phyloP scores from a whole-genome alignment of 2,329 filamentous ascomycete genomes.

The Fusarium siculi region DNA sequence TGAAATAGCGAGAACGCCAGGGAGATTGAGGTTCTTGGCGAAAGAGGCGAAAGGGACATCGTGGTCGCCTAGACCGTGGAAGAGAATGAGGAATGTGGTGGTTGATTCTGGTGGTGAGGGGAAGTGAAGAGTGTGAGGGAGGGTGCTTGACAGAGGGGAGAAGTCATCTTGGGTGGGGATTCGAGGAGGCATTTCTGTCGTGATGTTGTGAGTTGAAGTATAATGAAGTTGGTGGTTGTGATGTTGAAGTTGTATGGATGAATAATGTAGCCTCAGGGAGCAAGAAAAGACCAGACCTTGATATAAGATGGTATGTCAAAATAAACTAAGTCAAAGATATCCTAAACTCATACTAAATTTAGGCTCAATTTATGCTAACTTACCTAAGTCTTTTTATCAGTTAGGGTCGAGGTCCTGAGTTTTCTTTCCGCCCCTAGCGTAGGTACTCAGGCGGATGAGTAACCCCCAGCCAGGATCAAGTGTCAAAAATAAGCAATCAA shows the following conservation, averaged over 20 bases:
- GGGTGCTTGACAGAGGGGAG: conserved; percentile 47
- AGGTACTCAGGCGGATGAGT: not conserved
- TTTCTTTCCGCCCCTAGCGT: too few species aligned
- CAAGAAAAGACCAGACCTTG: too few species aligned
- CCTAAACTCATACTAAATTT: too few species aligned
- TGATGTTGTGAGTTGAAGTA: not conserved
- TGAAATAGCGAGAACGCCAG: conserved; percentile 80
- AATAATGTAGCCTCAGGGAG: too few species aligned
- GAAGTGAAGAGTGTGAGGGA: conserved; percentile 58
- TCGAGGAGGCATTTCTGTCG: conserved; percentile 55
- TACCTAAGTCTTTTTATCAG: too few species aligned
- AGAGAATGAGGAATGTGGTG: conserved; percentile 80
- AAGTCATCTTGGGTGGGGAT: conserved; percentile 65
- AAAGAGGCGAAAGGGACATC: conserved; percentile 75
- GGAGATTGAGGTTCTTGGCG: conserved; percentile 74
- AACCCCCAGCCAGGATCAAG: not conserved
- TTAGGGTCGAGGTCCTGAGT: too few species aligned
- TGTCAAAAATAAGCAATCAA: not conserved
- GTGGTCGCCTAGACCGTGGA: conserved; percentile 87
- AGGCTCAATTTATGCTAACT: too few species aligned
- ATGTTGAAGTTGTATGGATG: not conserved
- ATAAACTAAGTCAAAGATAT: too few species aligned
- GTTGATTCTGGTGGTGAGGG: conserved; percentile 68
- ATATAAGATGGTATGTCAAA: too few species aligned
- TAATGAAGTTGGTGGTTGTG: not conserved